Evolutionary conservation across 352 stramenopile genomes (phyloP), one percentile per base, ranked within the genome.

Genomic region (Phytophthora hybrid): DNA sequence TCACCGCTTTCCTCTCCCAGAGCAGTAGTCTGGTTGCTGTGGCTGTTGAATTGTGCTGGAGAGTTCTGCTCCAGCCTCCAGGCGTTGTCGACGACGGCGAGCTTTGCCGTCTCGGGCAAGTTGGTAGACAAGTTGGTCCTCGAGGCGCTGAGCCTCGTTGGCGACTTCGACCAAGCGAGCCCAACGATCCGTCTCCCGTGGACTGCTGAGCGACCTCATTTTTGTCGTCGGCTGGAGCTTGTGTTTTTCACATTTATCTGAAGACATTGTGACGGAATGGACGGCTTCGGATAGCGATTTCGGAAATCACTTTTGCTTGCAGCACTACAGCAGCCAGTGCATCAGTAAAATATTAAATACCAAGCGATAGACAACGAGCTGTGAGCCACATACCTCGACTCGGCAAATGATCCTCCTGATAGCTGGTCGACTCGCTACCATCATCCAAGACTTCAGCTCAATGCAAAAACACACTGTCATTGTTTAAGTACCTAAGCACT

Each of bases 41-140:
- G 5, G 3, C 23, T 44, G 46, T 34, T 41, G 32, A 1, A 39
- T 37, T 21, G 34, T 18, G 34, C 31, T n/a, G 56, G 18, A 5
- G 23, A n/a, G n/a, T 8, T 34, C 10, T 63, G 19, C 7, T 67
- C 52, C 1, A 16, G 56, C 60, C 23, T 74, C 67, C 21, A 82
- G 64, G 16, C 85, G 83, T 16, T 78, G 62, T 13, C 47, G 72
- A 19, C 73, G 80, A 31, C 76, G 74, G 0, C 69, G 71, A 58
- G 80, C 69, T 23, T 87, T 90, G 47, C 76, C 82, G 61, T 91
- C 74, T 18, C 70, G 63, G 0, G 74, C 77, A 13, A 90, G 74
- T 16, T 84, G 71, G 32, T 91, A 91, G 11, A 88, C 59, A 7
- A 71, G 72, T 69, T 91, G 85, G 13, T 87, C 82, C 18, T 86